phyloP scores from a whole-genome alignment of 257 asterid species.

The Leonotis leonurus region DNA sequence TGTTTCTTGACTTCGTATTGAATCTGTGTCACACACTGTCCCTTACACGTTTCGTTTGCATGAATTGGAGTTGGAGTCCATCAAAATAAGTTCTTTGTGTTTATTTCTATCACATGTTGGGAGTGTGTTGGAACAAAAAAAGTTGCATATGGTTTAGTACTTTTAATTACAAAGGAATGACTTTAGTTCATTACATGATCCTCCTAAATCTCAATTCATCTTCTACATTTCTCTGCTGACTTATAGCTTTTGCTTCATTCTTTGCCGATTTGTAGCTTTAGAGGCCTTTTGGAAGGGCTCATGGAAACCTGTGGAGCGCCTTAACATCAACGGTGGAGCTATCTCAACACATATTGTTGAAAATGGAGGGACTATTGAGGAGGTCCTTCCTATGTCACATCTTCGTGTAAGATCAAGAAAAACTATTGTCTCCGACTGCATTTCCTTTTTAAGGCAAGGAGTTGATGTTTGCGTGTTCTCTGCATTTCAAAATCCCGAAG shows the following conservation, averaged over 20 bases:
- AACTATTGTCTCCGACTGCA: conserved; percentile 61
- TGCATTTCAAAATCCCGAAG: conserved; percentile 23
- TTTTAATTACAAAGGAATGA: neutral
- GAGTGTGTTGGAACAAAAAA: neutral
- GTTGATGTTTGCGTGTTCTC: conserved; percentile 63
- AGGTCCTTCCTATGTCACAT: conserved; percentile 45
- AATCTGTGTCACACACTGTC: neutral
- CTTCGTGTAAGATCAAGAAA: conserved; percentile 79
- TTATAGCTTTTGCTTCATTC: neutral
- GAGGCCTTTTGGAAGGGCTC: conserved; percentile 67
- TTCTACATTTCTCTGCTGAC: neutral
- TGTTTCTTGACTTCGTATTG: neutral
- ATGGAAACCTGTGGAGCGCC: conserved; percentile 70
- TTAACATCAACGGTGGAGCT: conserved; percentile 45
- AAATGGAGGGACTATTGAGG: conserved; percentile 45
- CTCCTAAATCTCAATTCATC: neutral
- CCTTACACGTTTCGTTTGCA: too few relatives aligned
- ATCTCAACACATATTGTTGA: conserved; percentile 33
- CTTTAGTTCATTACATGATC: neutral
- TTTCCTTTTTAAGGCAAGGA: conserved; percentile 73
- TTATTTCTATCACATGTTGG: neutral
- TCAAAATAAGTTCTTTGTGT: neutral
- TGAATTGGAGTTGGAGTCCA: too few relatives aligned
- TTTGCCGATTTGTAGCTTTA: conserved; percentile 52
- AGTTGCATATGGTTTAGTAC: neutral